Evolutionary conservation across 2,329 filamentous ascomycete species (phyloP), one percentile per base, ranked within the genome.

Genomic region (Ceratocystis papillata): DNA sequence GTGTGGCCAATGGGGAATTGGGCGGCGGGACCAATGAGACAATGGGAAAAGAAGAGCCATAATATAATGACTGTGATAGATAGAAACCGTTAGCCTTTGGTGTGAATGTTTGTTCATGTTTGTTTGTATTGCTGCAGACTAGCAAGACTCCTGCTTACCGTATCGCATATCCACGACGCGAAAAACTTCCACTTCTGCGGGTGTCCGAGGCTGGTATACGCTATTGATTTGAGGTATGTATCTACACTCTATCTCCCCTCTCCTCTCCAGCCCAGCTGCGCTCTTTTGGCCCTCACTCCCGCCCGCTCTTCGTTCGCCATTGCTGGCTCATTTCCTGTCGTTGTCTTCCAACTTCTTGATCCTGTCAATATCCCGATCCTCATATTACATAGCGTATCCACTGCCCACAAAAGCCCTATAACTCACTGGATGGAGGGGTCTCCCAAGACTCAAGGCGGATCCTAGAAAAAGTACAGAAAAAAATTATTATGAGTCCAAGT

Each of bases 341-440:
- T 37, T 59, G 28, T 59, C 25, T 59, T 8, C 55, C 25, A 53
- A 53, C 48, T 53, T 28, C 25, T n/a, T 15, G 28, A 59, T 59
- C 55, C 55, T 59, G 55, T 59, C 55, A 59, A 59, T 59, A 59
- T n/a, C 55, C 17, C 28, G 15, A 33, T 37, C 55, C 55, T 59
- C 28, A 59, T 59, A 59, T 59, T 20, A 59, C 28, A 59, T 33
- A 63, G 46, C 17, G 61, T 63, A 63, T 63, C 61, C 61, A 63
- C 61, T 33, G 22, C 25, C 61, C 61, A 63, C 44, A 63, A 33
- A 48, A 63, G 45, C 41, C 61, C 61, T 48, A 63, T 10, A 25
- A 17, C 45, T 28, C n/a, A 25, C 45, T 41, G n/a, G 33, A 46
- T 48, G 25, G 37, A 41, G 37, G 37, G 37, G 37, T 41, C 37